phyloP scores from a whole-genome alignment of 495 filamentous ascomycete species.

The Lepraria neglecta region DNA sequence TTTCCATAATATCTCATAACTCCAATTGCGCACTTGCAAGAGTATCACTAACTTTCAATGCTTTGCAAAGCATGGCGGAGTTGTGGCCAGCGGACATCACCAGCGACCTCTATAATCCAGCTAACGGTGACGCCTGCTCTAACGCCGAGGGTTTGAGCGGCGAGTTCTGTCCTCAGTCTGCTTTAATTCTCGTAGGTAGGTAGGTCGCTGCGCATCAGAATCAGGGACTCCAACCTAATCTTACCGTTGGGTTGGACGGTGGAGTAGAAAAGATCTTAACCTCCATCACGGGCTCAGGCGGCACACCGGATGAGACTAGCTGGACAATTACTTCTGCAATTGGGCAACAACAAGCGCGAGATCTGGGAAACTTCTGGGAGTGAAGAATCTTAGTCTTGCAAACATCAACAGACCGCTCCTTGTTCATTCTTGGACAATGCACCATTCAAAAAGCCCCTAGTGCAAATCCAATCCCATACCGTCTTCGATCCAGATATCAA shows the following conservation, averaged over 20 bases:
- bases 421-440: too few relatives aligned
- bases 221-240: constrained; percentile 16
- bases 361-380: constrained; percentile 20
- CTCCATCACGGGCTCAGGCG: constrained; percentile 16
- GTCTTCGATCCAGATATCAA: constrained; percentile 16
- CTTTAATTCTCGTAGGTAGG: constrained; percentile 2
- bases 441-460: constrained; percentile 14
- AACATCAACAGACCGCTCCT: too few relatives aligned
- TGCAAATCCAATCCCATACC: constrained; percentile 20
- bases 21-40: too few relatives aligned
- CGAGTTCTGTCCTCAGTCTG: constrained; percentile 8
- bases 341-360: constrained; percentile 7
- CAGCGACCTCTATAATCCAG: constrained; percentile 19
- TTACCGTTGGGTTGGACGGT: constrained; percentile 12
- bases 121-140: constrained; percentile 1
- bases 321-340: constrained; percentile 20
- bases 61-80: too few relatives aligned
- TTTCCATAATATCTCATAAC: too few relatives aligned
- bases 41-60: too few relatives aligned
- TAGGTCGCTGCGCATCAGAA: constrained; percentile 17
- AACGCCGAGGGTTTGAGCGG: background rate
- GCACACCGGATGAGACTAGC: constrained; percentile 16
- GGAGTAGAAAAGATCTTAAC: constrained; percentile 19
- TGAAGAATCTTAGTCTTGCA: constrained; percentile 18
- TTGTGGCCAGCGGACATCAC: constrained; percentile 20